Percentiles rank a stretch among this genome's conserved stretches.
Evolutionary conservation across 306 rosid species (phyloP).

Genomic region (Cicer cuneatum): DNA sequence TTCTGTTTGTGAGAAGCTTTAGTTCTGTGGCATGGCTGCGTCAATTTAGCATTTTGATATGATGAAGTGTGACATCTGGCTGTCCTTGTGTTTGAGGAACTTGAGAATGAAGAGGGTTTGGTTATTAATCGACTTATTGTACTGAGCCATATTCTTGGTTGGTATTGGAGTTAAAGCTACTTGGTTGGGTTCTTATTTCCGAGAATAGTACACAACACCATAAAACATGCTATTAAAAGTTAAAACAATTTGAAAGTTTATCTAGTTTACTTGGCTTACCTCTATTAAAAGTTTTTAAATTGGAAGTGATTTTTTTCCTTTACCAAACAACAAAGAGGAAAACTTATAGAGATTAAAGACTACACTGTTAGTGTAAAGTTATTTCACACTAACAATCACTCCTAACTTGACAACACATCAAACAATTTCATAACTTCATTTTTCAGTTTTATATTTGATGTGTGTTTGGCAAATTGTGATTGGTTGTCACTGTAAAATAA

Average conservation of each 20-base stretch:
- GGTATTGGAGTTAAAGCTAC: constrained; percentile 8
- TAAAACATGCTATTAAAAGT: not conserved
- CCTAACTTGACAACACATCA: too few relatives aligned
- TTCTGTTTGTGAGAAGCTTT: constrained; percentile 13
- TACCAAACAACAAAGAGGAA: not conserved
- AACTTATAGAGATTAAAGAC: not conserved
- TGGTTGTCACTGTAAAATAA: too few relatives aligned
- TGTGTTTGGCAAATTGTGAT: too few relatives aligned
- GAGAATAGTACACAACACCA: constrained; percentile 12
- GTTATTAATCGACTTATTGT: constrained; percentile 12
- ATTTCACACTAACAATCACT: too few relatives aligned
- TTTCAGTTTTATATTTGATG: too few relatives aligned
- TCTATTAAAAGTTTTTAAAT: not conserved
- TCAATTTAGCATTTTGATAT: constrained; percentile 16
- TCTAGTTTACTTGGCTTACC: not conserved
- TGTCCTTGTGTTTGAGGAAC: constrained; percentile 12
- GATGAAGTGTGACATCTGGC: constrained; percentile 27
- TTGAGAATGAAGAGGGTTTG: not conserved
- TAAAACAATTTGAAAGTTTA: not conserved
- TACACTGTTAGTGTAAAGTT: too few relatives aligned
- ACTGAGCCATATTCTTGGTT: constrained; percentile 18
- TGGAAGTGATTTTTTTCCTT: not conserved
- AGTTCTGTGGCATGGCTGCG: constrained; percentile 32
- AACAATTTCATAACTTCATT: too few relatives aligned
- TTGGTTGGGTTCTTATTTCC: not conserved